These are phyloP conservation scores for Penicillium argentinense DNA, from an alignment of 495 filamentous ascomycete genomes.

Conservation along the genomic window DNA sequence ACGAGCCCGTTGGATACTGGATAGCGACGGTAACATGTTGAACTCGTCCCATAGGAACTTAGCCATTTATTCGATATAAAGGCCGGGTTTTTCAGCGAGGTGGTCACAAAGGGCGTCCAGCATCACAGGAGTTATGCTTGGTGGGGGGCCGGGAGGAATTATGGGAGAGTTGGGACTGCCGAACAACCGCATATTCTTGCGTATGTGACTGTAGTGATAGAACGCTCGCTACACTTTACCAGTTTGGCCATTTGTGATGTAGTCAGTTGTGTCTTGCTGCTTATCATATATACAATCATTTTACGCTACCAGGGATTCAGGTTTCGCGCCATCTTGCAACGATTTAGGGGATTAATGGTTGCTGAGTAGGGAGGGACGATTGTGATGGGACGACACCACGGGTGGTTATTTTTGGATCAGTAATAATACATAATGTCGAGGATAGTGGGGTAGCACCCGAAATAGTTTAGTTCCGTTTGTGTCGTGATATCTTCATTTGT, in stretches of 20 bases:
- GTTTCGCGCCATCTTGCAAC: slow-evolving; percentile 8
- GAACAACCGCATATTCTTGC: not conserved
- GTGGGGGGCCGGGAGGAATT: slow-evolving; percentile 11
- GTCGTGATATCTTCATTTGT: too few relatives aligned
- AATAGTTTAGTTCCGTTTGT: too few relatives aligned
- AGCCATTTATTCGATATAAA: slow-evolving; percentile 20
- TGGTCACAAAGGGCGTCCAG: slow-evolving; percentile 14
- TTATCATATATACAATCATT: slow-evolving; percentile 8
- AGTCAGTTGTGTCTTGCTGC: slow-evolving; percentile 5
- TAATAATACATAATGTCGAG: too few relatives aligned
- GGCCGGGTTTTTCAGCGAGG: slow-evolving; percentile 8
- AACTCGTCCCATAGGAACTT: slow-evolving; percentile 15
- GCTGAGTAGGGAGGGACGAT: not conserved
- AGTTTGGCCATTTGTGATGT: slow-evolving; percentile 11
- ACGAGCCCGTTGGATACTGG: not conserved
- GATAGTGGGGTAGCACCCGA: too few relatives aligned
- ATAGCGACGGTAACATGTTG: slow-evolving; percentile 7
- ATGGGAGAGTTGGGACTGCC: slow-evolving; percentile 3
- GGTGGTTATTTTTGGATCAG: too few relatives aligned
- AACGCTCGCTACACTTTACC: slow-evolving; percentile 3
- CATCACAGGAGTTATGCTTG: slow-evolving; percentile 21
- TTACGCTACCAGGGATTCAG: slow-evolving; percentile 3
- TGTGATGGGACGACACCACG: not conserved
- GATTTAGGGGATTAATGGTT: not conserved
- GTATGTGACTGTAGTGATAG: slow-evolving; percentile 2